Evolutionary conservation across 2,329 filamentous ascomycete species (phyloP).

Genomic region (Sclerotinia trifoliorum): DNA sequence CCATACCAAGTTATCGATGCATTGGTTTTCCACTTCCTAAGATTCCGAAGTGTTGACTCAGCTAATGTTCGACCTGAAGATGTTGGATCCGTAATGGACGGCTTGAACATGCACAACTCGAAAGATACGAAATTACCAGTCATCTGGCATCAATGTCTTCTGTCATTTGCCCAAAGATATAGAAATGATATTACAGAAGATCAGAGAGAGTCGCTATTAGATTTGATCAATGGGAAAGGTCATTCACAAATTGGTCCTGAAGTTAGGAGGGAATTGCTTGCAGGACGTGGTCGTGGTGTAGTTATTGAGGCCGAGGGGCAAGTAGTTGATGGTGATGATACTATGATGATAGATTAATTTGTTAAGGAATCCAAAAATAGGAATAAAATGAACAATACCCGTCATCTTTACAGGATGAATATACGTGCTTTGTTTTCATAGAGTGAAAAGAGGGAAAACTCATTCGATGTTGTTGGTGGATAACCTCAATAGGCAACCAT

Average conservation of each 20-base stretch:
- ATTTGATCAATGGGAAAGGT: conserved; percentile 79
- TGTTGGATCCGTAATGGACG: conserved; percentile 53
- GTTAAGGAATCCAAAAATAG: background rate
- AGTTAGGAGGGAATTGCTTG: conserved; percentile 82
- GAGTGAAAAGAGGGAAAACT: background rate
- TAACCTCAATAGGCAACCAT: background rate
- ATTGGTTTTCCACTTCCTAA: conserved; percentile 92
- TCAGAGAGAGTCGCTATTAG: conserved; percentile 84
- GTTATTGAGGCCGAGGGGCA: conserved; percentile 57
- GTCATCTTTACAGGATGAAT: background rate
- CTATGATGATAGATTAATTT: conserved; percentile 68
- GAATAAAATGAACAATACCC: conserved; percentile 1
- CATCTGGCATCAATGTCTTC: conserved; percentile 90
- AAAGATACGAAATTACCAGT: conserved; percentile 75
- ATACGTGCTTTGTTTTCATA: background rate
- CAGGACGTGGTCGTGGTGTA: conserved; percentile 81
- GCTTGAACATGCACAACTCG: conserved; percentile 46
- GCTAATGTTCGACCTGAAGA: conserved; percentile 52
- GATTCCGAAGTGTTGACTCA: conserved; percentile 73
- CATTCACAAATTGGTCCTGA: conserved; percentile 90
- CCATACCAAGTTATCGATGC: conserved; percentile 94
- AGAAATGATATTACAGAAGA: conserved; percentile 96
- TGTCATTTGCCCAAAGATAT: conserved; percentile 92
- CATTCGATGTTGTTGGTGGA: background rate
- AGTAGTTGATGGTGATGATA: conserved; percentile 76